Evolutionary conservation across 352 stramenopile species (phyloP).

Genomic region (Hyaloperonospora brassicae): DNA sequence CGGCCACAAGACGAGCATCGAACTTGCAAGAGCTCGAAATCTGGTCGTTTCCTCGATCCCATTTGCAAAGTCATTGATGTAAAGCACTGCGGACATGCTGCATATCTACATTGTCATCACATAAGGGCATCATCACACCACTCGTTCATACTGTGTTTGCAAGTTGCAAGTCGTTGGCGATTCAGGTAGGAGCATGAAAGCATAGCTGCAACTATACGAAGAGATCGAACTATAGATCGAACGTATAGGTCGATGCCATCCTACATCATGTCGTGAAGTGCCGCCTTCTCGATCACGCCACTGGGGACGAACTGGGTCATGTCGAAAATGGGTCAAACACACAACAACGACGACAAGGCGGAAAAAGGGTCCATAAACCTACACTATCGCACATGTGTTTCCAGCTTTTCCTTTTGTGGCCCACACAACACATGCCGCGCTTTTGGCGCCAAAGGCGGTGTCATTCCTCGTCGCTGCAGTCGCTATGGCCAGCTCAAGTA

Average conservation of each 20-base stretch:
- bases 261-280: slow-evolving; percentile 49
- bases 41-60: slow-evolving; percentile 3
- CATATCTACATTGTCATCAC: slow-evolving; percentile 24
- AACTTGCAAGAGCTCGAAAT: slow-evolving; percentile 11
- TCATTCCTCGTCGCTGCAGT: slow-evolving; percentile 6
- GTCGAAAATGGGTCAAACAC: no score
- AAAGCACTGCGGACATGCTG: slow-evolving; percentile 41
- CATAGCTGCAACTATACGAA: no score
- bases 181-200: not conserved
- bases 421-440: slow-evolving; percentile 3
- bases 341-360: no score
- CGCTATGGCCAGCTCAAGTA: slow-evolving; percentile 3
- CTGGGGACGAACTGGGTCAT: slow-evolving; percentile 33
- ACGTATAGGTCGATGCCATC: not conserved
- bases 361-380: not conserved
- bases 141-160: no score
- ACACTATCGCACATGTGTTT: slow-evolving; percentile 8
- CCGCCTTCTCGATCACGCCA: slow-evolving; percentile 43
- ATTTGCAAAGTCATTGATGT: slow-evolving; percentile 32
- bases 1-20: slow-evolving; percentile 29
- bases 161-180: not conserved
- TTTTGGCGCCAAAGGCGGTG: not conserved
- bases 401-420: not conserved
- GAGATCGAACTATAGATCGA: not conserved
- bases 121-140: no score